Conservation (phyloP, 139 green algal genomes). For the Yamagishiella unicocca region DNA sequence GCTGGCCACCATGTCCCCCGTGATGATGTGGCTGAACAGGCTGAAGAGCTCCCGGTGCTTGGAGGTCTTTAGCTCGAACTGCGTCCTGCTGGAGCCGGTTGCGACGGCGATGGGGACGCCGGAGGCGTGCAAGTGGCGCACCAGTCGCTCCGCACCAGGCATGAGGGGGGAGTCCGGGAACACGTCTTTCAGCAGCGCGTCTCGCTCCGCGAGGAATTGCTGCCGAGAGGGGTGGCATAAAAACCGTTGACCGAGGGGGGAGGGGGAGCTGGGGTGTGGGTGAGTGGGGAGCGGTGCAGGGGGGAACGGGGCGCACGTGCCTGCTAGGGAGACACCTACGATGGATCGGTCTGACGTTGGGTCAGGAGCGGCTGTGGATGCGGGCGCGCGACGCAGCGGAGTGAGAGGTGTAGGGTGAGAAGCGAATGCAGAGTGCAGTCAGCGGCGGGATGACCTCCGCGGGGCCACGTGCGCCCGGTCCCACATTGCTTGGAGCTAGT, state of each 20-base stretch:
- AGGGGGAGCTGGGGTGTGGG: no score
- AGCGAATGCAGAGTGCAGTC: no score
- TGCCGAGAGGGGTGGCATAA: neutral
- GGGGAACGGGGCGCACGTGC: no score
- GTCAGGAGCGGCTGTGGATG: no score
- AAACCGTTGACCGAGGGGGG: neutral
- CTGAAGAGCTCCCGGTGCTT: slow-evolving; percentile 78
- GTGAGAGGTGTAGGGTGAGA: no score
- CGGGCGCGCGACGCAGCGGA: no score
- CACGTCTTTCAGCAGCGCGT: slow-evolving; percentile 76
- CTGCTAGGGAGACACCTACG: no score
- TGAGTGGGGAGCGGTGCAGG: no score
- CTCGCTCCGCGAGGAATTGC: slow-evolving; percentile 68
- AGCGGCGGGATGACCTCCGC: no score
- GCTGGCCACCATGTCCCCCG: slow-evolving; percentile 66
- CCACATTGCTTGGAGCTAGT: no score
- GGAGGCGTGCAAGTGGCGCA: slow-evolving; percentile 77
- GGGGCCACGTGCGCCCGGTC: no score
- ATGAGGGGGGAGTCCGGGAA: slow-evolving; percentile 82
- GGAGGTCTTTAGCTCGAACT: slow-evolving; percentile 87
- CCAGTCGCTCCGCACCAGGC: slow-evolving; percentile 81
- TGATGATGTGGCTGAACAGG: slow-evolving; percentile 77
- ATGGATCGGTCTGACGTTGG: no score
- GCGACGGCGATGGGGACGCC: slow-evolving; percentile 82
- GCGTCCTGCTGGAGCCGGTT: slow-evolving; percentile 75